These are phyloP conservation scores for Aegilops longissima DNA, from an alignment of 176 grass and related monocot genomes.

Conservation along the genomic window DNA sequence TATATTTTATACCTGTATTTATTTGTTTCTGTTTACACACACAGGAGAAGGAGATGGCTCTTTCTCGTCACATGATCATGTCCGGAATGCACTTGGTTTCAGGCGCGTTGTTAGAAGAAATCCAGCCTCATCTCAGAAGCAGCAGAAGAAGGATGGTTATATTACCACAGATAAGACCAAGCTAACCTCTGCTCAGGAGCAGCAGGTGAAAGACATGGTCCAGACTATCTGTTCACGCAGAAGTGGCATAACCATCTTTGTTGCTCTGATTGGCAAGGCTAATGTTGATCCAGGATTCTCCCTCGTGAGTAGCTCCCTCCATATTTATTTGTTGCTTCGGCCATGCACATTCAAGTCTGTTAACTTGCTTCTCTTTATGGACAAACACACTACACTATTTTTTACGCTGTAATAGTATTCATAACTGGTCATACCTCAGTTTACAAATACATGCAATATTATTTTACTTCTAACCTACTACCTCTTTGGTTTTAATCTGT, in stretches of 20 bases:
- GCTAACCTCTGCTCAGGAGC: background rate
- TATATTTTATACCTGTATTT: background rate
- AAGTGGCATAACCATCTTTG: background rate
- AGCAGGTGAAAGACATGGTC: background rate
- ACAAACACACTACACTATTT: background rate
- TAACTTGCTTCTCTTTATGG: background rate
- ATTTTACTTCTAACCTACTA: too few relatives aligned
- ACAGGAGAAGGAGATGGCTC: background rate
- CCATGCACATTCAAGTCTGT: background rate
- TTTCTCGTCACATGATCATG: background rate
- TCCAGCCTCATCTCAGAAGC: background rate
- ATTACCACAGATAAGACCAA: background rate
- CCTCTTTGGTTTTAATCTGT: background rate
- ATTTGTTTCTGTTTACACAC: background rate
- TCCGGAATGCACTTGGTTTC: background rate
- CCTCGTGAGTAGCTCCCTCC: background rate
- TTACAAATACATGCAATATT: background rate
- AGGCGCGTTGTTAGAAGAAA: background rate
- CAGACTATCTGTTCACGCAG: background rate
- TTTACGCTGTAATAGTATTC: background rate
- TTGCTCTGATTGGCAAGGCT: background rate
- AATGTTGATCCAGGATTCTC: background rate
- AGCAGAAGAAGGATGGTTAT: background rate
- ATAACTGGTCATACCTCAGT: background rate
- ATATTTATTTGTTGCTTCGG: background rate